phyloP scores from a whole-genome alignment of 345 rosid genomes.

The Sonneratia alba region DNA sequence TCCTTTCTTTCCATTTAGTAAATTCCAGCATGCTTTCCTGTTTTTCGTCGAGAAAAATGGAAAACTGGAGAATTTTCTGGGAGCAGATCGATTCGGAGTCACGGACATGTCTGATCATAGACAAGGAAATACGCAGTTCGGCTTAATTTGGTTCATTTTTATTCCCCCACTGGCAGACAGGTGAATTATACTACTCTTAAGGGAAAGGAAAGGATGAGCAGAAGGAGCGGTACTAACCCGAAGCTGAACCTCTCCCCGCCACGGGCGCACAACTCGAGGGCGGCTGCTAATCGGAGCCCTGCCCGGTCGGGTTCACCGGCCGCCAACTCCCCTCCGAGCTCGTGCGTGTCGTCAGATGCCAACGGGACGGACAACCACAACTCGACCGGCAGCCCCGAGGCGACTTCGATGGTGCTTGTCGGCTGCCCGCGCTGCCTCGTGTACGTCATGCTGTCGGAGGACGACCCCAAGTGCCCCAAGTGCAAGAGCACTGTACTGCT shows the following conservation, averaged over 20 bases:
- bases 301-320: slow-evolving; percentile 63
- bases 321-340: slow-evolving; percentile 61
- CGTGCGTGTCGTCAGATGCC: slow-evolving; percentile 79
- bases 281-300: slow-evolving; percentile 55
- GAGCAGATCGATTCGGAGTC: not conserved
- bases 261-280: slow-evolving; percentile 28
- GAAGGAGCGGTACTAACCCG: slow-evolving; percentile 59
- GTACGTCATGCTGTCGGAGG: slow-evolving; percentile 88
- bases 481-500: slow-evolving; percentile 90
- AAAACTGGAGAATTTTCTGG: not conserved
- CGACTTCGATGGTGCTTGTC: slow-evolving; percentile 83
- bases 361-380: slow-evolving; percentile 23
- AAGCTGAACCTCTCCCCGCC: slow-evolving; percentile 89
- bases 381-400: slow-evolving; percentile 62
- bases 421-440: slow-evolving; percentile 89
- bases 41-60: not conserved
- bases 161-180: not conserved
- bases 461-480: slow-evolving; percentile 73
- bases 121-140: not conserved
- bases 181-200: slow-evolving; percentile 1
- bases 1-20: too few species aligned
- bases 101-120: not conserved
- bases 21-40: too few species aligned
- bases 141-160: not conserved
- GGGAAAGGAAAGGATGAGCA: slow-evolving; percentile 45